Evolutionary conservation across 345 rosid species (phyloP).

Genomic region (Corchorus olitorius): DNA sequence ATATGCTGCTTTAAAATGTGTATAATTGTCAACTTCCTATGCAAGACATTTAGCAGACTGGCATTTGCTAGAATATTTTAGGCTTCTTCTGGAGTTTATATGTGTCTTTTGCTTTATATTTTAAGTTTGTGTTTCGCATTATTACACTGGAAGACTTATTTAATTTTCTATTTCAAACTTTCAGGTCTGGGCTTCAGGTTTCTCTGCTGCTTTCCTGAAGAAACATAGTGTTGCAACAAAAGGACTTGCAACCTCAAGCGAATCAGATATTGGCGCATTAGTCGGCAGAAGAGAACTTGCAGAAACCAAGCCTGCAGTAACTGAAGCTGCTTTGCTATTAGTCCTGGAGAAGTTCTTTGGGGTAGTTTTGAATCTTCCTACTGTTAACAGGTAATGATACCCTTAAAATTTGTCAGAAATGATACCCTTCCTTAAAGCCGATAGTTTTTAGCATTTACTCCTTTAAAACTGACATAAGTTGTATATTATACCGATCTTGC

Average conservation of each 20-base stretch:
- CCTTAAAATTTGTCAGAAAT: not conserved
- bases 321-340: constrained; percentile 81
- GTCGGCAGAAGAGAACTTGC: constrained; percentile 33
- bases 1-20: not conserved
- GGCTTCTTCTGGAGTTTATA: not conserved
- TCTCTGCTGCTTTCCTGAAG: constrained; percentile 93
- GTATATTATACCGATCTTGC: constrained; percentile 18
- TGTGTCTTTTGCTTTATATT: constrained; percentile 12
- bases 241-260: constrained; percentile 38
- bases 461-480: not conserved
- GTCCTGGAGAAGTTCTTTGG: constrained; percentile 79
- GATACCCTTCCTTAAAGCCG: too few relatives aligned
- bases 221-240: constrained; percentile 85
- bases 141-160: not conserved
- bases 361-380: constrained; percentile 78
- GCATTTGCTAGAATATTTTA: not conserved
- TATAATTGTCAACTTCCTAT: not conserved
- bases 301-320: constrained; percentile 65
- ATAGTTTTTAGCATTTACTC: too few relatives aligned
- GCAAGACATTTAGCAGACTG: not conserved
- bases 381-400: constrained; percentile 66
- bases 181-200: constrained; percentile 98
- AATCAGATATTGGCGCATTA: constrained; percentile 30
- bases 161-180: not conserved
- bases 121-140: not conserved